phyloP scores from a whole-genome alignment of 192 early-diverging fungal genomes.

The Coemansia sp. region DNA sequence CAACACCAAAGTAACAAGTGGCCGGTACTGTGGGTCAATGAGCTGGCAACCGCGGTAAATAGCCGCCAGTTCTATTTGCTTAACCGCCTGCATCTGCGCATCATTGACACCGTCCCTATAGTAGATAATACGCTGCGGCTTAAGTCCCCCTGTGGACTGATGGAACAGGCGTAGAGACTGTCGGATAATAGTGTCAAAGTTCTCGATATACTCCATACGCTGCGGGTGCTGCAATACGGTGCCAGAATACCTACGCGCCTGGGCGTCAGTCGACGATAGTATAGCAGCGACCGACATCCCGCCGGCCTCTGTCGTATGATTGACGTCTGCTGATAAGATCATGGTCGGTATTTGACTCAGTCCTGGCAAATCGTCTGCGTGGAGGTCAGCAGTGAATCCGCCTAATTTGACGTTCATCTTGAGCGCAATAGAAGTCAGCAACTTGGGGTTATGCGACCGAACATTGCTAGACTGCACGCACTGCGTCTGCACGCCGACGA shows the following conservation, averaged over 20 bases:
- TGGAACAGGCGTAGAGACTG: constrained; percentile 55
- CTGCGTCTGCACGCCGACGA: constrained; percentile 59
- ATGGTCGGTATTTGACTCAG: constrained; percentile 51
- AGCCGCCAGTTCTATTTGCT: constrained; percentile 28
- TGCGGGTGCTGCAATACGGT: constrained; percentile 43
- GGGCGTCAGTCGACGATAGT: constrained; percentile 40
- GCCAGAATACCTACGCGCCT: constrained; percentile 32
- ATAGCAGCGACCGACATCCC: constrained; percentile 58
- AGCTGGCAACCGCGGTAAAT: constrained; percentile 28
- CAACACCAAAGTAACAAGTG: constrained; percentile 26
- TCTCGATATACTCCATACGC: constrained; percentile 41
- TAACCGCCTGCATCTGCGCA: constrained; percentile 26
- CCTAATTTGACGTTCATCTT: constrained; percentile 74
- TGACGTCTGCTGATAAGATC: constrained; percentile 64
- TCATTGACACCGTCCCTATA: constrained; percentile 63
- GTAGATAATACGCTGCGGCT: constrained; percentile 62
- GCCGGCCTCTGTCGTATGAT: constrained; percentile 52
- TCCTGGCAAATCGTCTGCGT: constrained; percentile 12
- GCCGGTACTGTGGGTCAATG: constrained; percentile 26
- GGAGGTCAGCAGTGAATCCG: constrained; percentile 54
- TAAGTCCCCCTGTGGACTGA: constrained; percentile 24
- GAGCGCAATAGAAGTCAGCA: constrained; percentile 42
- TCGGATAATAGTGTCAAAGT: constrained; percentile 36
- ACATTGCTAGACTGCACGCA: constrained; percentile 44
- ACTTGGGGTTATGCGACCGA: constrained; percentile 15